Evolutionary conservation across 257 asterid genomes (phyloP), one percentile per base, ranked within the genome.

Genomic region (Solanum sparsipilum): DNA sequence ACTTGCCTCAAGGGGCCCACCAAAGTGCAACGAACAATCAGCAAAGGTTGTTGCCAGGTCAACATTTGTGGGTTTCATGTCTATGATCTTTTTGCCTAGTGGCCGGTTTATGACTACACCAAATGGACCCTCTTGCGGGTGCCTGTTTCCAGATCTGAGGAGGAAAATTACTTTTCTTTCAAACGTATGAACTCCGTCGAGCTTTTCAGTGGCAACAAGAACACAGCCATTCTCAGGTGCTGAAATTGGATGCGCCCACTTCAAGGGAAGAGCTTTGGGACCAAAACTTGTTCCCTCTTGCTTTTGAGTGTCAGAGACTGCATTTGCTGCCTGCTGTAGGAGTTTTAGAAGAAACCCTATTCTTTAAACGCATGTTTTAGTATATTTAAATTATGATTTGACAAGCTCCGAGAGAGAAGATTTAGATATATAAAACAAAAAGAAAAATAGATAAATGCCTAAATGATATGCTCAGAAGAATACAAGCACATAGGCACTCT

Each of bases 241-340:
- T 68, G 99, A 94, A 52, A 97, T 93, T 20, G 99, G 99, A 92
- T 97, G 99, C 13, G 99, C 99, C 99, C 99, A 97, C 92, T 97
- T 96, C 85, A 89, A 88, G 52, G 96, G 99, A 82, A 93, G 94
- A 85, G 94, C 84, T 87, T 90, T 94, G 38, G 93, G 44, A 67
- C 89, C 90, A 16, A 89, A 29, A 73, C 91, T 23, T 85, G 89
- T 56, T 88, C 71, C 88, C 5, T 91, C 96, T 89, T 90, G 93
- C 86, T 89, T 90, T 90, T 84, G 91, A 52, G 88, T 71, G 70
- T 90, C 91, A 35, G 93, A 91, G 36, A 90, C 93, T 83, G 91
- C 90, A 63, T 83, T 88, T 90, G 93, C 96, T 72, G 91, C 94
- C 99, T 95, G 93, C 48, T 74, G 87, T 82, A 86, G 84, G 23